Evolutionary conservation across 768 basidiomycete species (phyloP).

Genomic region (Mycena rosella): DNA sequence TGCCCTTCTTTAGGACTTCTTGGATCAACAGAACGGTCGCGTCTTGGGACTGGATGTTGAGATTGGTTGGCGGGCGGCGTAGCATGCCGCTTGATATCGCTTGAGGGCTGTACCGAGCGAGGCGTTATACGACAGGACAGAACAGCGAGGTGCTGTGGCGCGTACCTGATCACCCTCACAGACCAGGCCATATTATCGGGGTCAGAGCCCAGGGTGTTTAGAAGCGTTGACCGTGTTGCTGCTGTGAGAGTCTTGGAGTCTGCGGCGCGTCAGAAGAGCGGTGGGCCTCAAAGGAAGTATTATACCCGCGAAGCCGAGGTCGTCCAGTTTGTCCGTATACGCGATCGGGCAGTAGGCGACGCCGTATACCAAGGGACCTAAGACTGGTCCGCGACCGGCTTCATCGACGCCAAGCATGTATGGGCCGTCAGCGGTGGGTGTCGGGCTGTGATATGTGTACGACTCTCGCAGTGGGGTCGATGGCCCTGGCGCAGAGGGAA

Average conservation of each 20-base stretch:
- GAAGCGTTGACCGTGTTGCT: constrained; percentile 72
- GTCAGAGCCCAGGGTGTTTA: constrained; percentile 77
- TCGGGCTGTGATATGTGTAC: constrained; percentile 83
- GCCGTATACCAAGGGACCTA: constrained; percentile 96
- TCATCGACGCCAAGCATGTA: constrained; percentile 99
- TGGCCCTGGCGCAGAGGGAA: constrained; percentile 65
- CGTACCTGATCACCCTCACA: constrained; percentile 79
- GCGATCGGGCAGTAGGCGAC: constrained; percentile 91
- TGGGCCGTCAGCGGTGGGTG: constrained; percentile 76
- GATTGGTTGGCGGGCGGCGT: constrained; percentile 81
- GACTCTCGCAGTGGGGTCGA: constrained; percentile 72
- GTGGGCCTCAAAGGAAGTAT: neutral
- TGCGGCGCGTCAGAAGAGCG: constrained; percentile 44
- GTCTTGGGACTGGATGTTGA: constrained; percentile 90
- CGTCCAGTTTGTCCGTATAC: constrained; percentile 79
- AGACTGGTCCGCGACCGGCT: constrained; percentile 94
- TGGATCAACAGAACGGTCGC: constrained; percentile 92
- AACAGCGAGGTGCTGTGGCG: neutral
- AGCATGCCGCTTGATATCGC: constrained; percentile 95
- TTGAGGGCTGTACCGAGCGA: constrained; percentile 74
- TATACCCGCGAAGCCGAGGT: constrained; percentile 91
- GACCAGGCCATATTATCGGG: constrained; percentile 84
- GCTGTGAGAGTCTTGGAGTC: constrained; percentile 94
- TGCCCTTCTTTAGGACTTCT: constrained; percentile 84
- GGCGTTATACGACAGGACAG: neutral